phyloP scores from a whole-genome alignment of 768 basidiomycete species.

The Lactarius deliciosus region DNA sequence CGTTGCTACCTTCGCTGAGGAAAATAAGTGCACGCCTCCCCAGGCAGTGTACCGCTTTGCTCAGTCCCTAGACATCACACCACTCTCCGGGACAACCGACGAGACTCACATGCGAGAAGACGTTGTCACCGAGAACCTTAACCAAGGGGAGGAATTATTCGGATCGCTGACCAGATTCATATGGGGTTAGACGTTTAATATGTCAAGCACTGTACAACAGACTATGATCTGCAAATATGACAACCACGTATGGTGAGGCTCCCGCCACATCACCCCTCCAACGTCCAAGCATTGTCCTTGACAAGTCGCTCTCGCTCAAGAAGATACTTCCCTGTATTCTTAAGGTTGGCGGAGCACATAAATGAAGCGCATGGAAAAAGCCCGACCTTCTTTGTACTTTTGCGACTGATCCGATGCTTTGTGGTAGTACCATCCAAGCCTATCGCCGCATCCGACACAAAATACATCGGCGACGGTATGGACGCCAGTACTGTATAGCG shows the following conservation, averaged over 20 bases:
- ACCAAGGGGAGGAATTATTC: constrained; percentile 36
- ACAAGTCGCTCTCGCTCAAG: constrained; percentile 76
- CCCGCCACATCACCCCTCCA: constrained; percentile 45
- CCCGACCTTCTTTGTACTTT: constrained; percentile 82
- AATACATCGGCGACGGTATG: constrained; percentile 81
- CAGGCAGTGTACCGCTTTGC: constrained; percentile 71
- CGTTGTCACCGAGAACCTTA: constrained; percentile 45
- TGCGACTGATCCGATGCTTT: constrained; percentile 73
- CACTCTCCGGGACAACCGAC: constrained; percentile 73
- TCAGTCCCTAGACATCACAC: constrained; percentile 63
- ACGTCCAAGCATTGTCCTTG: constrained; percentile 78
- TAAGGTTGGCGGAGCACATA: not conserved
- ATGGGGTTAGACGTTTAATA: constrained; percentile 31
- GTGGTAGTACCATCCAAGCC: constrained; percentile 82
- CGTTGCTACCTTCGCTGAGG: constrained; percentile 45
- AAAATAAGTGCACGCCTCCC: constrained; percentile 53
- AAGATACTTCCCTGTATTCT: constrained; percentile 68
- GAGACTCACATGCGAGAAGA: constrained; percentile 69
- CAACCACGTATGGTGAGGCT: not conserved
- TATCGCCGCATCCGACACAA: constrained; percentile 75
- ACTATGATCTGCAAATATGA: not conserved
- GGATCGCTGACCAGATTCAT: constrained; percentile 36
- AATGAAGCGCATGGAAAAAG: not conserved
- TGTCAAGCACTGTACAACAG: not conserved
- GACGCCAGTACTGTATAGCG: constrained; percentile 60